Evolutionary conservation across 305 asterid species (phyloP).

Genomic region (Andrographis paniculata): DNA sequence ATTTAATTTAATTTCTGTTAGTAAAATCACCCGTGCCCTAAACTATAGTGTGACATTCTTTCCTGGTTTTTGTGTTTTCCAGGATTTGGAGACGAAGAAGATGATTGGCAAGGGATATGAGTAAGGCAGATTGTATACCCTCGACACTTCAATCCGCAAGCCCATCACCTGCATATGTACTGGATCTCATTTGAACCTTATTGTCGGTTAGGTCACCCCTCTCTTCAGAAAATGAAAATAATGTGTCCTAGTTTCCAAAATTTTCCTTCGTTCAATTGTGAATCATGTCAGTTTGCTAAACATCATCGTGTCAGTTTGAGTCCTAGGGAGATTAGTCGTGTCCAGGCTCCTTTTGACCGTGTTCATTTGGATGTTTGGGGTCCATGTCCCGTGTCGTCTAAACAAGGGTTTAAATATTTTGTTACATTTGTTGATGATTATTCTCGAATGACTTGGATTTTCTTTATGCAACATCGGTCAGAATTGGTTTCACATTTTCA

Average conservation of each 20-base stretch:
- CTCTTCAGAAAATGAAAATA: not conserved
- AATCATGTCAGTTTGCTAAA: conserved; percentile 9
- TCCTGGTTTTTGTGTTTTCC: not conserved
- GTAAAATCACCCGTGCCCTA: not conserved
- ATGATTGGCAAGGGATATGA: conserved; percentile 8
- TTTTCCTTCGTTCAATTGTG: conserved; percentile 1
- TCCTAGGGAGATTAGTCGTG: not conserved
- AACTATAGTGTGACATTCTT: too few species aligned
- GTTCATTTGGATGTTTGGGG: not conserved
- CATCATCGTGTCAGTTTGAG: not conserved
- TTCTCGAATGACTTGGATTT: not conserved
- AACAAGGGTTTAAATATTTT: not conserved
- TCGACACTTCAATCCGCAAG: not conserved
- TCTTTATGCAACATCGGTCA: not conserved
- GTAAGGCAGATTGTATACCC: not conserved
- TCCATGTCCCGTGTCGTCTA: not conserved
- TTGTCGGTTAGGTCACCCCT: conserved; percentile 1
- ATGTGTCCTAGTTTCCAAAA: not conserved
- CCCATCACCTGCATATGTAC: not conserved
- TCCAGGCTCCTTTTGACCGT: not conserved
- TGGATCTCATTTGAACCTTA: conserved; percentile 1
- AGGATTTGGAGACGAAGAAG: conserved; percentile 9
- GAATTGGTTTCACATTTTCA: not conserved
- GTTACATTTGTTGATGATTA: not conserved
- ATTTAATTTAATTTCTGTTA: not conserved